Conservation (phyloP, 306 rosid species). For the Cicer pinnatifidum region DNA sequence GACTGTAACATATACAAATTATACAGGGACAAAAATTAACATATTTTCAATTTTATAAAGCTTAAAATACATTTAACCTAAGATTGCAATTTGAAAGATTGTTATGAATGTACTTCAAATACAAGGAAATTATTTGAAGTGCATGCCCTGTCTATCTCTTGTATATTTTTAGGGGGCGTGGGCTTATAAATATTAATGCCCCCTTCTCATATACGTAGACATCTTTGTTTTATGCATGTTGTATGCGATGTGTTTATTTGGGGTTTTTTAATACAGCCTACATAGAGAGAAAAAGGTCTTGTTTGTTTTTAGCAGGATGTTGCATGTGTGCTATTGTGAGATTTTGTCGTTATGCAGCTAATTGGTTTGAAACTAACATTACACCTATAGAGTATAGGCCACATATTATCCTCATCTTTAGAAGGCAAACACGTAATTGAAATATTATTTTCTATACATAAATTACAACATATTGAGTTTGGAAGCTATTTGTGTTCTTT, state of each 20-base stretch:
- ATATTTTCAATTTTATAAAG: not conserved
- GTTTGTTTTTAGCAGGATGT: slow-evolving; percentile 32
- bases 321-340: not conserved
- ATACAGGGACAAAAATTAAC: not conserved
- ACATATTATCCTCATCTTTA: not conserved
- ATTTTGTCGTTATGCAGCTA: slow-evolving; percentile 10
- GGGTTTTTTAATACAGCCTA: slow-evolving; percentile 7
- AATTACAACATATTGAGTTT: slow-evolving; percentile 12
- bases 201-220: slow-evolving; percentile 17
- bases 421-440: slow-evolving; percentile 32
- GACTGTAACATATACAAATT: not conserved
- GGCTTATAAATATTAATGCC: not conserved
- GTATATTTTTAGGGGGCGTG: not conserved
- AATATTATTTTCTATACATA: slow-evolving; percentile 20
- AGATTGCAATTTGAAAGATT: not conserved
- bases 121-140: slow-evolving; percentile 27
- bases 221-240: not conserved
- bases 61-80: not conserved
- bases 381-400: not conserved
- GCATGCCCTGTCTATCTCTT: not conserved
- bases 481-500: slow-evolving; percentile 24
- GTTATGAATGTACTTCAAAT: slow-evolving; percentile 1
- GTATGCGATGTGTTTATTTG: not conserved
- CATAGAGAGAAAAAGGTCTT: not conserved
- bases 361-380: slow-evolving; percentile 5